Evolutionary conservation across 805 yeast species (phyloP).

Genomic region (Candida michaelii): DNA sequence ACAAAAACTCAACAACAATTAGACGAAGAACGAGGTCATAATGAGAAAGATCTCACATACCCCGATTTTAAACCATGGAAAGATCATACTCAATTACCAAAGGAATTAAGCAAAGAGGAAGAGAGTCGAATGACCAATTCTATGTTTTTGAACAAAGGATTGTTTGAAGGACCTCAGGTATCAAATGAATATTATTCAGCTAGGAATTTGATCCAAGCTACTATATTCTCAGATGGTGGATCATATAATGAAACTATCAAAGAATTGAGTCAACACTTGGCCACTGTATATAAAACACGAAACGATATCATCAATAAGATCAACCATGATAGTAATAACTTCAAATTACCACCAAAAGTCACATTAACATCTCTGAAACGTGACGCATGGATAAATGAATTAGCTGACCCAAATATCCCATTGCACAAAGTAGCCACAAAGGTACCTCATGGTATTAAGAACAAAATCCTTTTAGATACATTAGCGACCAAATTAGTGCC

Average conservation of each 20-base stretch:
- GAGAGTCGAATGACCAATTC: constrained; percentile 51
- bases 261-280: constrained; percentile 39
- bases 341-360: constrained; percentile 84
- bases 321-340: constrained; percentile 35
- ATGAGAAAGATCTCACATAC: constrained; percentile 28
- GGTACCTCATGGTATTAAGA: constrained; percentile 87
- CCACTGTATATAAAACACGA: constrained; percentile 36
- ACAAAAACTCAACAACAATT: constrained; percentile 8
- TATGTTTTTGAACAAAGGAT: constrained; percentile 65
- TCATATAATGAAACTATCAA: constrained; percentile 35
- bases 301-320: constrained; percentile 43
- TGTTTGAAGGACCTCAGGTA: constrained; percentile 58
- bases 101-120: constrained; percentile 37
- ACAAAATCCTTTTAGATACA: constrained; percentile 70
- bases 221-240: constrained; percentile 35
- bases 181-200: constrained; percentile 72
- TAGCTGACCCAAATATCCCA: constrained; percentile 68
- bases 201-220: constrained; percentile 54
- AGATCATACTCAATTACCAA: constrained; percentile 41
- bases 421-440: constrained; percentile 68
- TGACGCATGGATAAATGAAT: constrained; percentile 81
- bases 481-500: constrained; percentile 71
- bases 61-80: constrained; percentile 79
- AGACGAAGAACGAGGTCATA: constrained; percentile 5
- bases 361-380: constrained; percentile 84